Base-by-base conservation (phyloP, 495 filamentous ascomycete species). In the Aspergillus nidulans region DNA sequence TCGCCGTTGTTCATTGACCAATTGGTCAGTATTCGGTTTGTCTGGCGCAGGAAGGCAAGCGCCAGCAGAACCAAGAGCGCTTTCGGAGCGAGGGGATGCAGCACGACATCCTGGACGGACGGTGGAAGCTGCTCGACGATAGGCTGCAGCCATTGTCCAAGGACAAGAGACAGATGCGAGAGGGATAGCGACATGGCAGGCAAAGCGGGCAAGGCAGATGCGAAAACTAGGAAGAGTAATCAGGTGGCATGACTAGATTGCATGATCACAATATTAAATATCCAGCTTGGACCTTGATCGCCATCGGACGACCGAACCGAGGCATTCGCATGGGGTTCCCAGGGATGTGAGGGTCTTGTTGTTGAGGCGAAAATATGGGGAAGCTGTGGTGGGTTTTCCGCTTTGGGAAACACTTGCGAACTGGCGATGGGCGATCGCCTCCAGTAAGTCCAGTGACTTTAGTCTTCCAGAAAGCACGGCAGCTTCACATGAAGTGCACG, bases 1-100 rank as follows among this genome's bases (percentile, higher is more conserved):
- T 68, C 63, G 72, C 79, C 83, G 45, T 77, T 76, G 63, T 82
- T 83, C 26, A 79, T 58, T 0, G 72, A 65, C 64, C 71, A 67
- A 52, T 71, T 68, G 21, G 65, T 71, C 12, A 79, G 63, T 26
- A 61, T 58, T 41, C 65, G 53, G 63, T 81, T 79, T 48, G 69
- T 62, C 20, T 73, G 62, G 40, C 65, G 68, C 20, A 79, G 36
- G 4, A 81, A 20, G 4, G 69, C 67, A 4, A 80, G 54, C 0
- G 69, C 69, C 8, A 72, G 40, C 5, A 76, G 12, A 4, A 62
- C 54, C 2, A 55, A 60, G 1, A 71, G 12, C 0, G 63, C 52
- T 40, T 74, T 75, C 38, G 68, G 65, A 1, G 65, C 58, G 34
- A 70, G 24, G 0, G 68, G 67, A 12, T 68, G 65, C 9, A 49